These are phyloP conservation scores for Apiospora koreana DNA, from an alignment of 2,329 filamentous ascomycete genomes.

Conservation along the genomic window DNA sequence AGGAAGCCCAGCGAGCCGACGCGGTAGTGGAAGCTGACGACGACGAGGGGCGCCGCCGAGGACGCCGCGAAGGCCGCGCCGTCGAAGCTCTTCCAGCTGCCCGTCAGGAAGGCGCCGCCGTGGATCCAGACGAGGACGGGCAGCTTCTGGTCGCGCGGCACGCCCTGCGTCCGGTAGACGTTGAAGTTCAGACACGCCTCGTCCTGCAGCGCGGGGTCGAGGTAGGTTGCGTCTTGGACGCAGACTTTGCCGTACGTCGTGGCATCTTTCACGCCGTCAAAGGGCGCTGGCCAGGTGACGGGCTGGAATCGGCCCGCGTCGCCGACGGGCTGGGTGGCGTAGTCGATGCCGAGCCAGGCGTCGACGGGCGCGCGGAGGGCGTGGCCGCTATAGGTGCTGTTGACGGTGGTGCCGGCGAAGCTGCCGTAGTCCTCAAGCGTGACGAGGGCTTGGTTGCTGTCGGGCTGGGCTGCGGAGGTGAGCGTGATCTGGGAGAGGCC, in stretches of 20 bases:
- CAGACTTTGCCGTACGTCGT: constrained; percentile 42
- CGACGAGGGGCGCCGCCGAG: not conserved
- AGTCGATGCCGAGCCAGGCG: constrained; percentile 51
- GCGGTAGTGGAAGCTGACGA: constrained; percentile 40
- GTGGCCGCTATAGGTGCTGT: constrained; percentile 34
- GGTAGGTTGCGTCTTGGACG: constrained; percentile 36
- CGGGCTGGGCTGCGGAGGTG: not conserved
- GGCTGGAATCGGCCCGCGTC: constrained; percentile 42
- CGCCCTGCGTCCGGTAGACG: constrained; percentile 36
- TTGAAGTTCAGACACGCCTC: constrained; percentile 43
- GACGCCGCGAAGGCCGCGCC: constrained; percentile 2
- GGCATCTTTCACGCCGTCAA: constrained; percentile 41
- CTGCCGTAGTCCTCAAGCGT: constrained; percentile 40
- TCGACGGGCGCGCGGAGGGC: constrained; percentile 38
- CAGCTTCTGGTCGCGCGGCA: constrained; percentile 37
- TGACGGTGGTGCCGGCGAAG: constrained; percentile 39
- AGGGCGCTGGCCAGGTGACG: constrained; percentile 40
- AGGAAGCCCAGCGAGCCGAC: constrained; percentile 49
- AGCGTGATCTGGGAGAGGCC: not conserved
- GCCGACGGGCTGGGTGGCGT: constrained; percentile 42
- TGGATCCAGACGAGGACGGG: constrained; percentile 49
- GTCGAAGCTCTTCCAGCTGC: constrained; percentile 39
- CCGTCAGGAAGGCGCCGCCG: constrained; percentile 46
- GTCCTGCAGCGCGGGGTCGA: constrained; percentile 26
- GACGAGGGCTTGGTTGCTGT: constrained; percentile 2